Conservation (phyloP, 441 rosid species). For the Eutrema salsugineum region DNA sequence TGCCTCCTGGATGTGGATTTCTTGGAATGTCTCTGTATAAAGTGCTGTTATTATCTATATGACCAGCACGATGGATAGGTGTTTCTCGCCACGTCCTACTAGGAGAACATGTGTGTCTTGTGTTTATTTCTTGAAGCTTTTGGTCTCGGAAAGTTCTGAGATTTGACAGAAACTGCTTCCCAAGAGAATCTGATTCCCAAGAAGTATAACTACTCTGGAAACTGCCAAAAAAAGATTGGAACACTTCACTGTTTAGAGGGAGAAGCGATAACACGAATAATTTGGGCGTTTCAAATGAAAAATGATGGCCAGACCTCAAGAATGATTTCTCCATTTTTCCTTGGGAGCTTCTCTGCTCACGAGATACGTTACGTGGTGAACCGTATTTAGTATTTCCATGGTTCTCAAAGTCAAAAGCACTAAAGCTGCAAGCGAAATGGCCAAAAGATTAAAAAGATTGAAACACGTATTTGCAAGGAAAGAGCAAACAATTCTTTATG, state of each 20-base stretch:
- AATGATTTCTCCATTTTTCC: constrained; percentile 99
- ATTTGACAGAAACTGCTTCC: constrained; percentile 74
- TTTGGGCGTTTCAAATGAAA: not conserved
- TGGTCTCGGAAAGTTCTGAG: constrained; percentile 79
- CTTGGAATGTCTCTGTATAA: constrained; percentile 49
- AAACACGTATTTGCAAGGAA: not conserved
- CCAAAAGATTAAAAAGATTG: not conserved
- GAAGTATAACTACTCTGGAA: constrained; percentile 84
- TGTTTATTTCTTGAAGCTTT: constrained; percentile 50
- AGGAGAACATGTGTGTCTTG: constrained; percentile 41
- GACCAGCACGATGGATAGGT: constrained; percentile 39
- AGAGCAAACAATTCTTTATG: not conserved
- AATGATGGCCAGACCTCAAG: constrained; percentile 57
- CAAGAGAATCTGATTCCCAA: constrained; percentile 81
- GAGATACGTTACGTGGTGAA: constrained; percentile 57
- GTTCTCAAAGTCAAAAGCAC: constrained; percentile 78
- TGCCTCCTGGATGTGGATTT: constrained; percentile 29
- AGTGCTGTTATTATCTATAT: constrained; percentile 40
- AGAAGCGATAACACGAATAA: not conserved
- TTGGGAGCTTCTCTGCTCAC: constrained; percentile 75
- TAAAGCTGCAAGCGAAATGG: constrained; percentile 53
- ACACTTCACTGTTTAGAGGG: not conserved
- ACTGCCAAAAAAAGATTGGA: constrained; percentile 49
- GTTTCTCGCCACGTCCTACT: constrained; percentile 47
- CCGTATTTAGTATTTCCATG: constrained; percentile 92